These are phyloP conservation scores for Filobasidium uniguttulatum DNA, from an alignment of 1,284 basidiomycete species.

Conservation along the genomic window DNA sequence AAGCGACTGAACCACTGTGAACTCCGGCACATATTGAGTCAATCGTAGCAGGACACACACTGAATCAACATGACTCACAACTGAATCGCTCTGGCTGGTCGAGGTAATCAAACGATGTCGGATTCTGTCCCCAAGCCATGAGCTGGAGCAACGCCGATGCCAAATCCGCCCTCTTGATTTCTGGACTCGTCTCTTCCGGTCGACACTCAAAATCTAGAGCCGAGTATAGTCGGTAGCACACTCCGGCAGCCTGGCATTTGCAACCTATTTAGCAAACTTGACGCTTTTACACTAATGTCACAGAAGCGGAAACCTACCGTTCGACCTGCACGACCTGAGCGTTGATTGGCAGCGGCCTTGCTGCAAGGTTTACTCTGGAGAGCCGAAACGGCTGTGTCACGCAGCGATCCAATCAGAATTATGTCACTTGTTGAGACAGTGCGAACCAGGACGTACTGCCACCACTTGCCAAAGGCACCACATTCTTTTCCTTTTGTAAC, in stretches of 20 bases:
- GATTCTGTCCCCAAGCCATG: conserved; percentile 64
- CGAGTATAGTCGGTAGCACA: conserved; percentile 80
- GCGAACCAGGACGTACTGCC: conserved; percentile 39
- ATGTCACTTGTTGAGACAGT: conserved; percentile 9
- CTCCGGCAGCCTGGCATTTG: conserved; percentile 55
- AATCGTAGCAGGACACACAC: background rate
- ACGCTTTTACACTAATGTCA: background rate
- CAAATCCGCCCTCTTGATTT: conserved; percentile 74
- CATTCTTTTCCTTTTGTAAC: conserved; percentile 83
- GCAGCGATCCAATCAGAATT: conserved; percentile 9
- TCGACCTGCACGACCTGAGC: conserved; percentile 80
- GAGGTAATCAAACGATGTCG: conserved; percentile 67
- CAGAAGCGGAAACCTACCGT: conserved; percentile 45
- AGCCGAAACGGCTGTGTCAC: conserved; percentile 63
- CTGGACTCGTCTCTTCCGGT: conserved; percentile 57
- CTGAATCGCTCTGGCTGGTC: conserved; percentile 52
- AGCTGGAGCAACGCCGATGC: conserved; percentile 70
- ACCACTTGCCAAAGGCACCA: conserved; percentile 51
- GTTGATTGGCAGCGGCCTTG: conserved; percentile 68
- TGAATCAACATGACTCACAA: background rate
- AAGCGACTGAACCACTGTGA: background rate
- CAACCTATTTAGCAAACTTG: too few species aligned
- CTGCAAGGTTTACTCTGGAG: conserved; percentile 69
- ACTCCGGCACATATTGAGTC: background rate
- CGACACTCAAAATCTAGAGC: conserved; percentile 58